Conservation (phyloP, 202 grass and related monocot genomes). For the Setaria viridis region DNA sequence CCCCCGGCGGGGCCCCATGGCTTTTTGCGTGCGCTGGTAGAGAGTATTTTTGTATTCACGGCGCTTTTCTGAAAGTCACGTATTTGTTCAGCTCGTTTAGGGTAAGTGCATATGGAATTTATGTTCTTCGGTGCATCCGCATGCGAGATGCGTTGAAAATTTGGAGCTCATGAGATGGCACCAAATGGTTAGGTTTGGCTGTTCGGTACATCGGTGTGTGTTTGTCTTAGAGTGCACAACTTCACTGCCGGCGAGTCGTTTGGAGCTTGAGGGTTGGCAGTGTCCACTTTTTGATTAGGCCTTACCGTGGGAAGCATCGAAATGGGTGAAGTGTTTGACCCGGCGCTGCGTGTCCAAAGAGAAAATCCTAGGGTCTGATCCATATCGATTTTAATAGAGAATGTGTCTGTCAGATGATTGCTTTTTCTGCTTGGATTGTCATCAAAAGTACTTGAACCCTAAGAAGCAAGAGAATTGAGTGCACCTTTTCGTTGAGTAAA, state of each 20-base stretch:
- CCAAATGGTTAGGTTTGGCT: constrained; percentile 7
- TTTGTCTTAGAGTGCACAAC: neutral
- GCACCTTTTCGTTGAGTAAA: constrained; percentile 16
- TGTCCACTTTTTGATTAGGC: neutral
- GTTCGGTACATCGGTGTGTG: neutral
- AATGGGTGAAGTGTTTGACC: constrained; percentile 13
- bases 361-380: neutral
- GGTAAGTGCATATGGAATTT: constrained; percentile 27
- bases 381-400: neutral
- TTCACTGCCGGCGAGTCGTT: constrained; percentile 26
- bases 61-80: neutral
- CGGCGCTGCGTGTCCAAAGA: neutral
- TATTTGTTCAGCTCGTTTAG: constrained; percentile 31
- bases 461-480: neutral
- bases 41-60: neutral
- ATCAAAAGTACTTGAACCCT: constrained; percentile 4
- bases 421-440: neutral
- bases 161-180: constrained; percentile 9
- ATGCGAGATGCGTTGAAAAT: neutral
- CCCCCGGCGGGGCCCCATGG: neutral
- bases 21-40: neutral
- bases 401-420: neutral
- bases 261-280: neutral
- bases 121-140: constrained; percentile 38
- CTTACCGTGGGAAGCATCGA: neutral